These are phyloP conservation scores for Cryphonectria nitschkei DNA, from an alignment of 2,329 filamentous ascomycete species.

Conservation along the genomic window DNA sequence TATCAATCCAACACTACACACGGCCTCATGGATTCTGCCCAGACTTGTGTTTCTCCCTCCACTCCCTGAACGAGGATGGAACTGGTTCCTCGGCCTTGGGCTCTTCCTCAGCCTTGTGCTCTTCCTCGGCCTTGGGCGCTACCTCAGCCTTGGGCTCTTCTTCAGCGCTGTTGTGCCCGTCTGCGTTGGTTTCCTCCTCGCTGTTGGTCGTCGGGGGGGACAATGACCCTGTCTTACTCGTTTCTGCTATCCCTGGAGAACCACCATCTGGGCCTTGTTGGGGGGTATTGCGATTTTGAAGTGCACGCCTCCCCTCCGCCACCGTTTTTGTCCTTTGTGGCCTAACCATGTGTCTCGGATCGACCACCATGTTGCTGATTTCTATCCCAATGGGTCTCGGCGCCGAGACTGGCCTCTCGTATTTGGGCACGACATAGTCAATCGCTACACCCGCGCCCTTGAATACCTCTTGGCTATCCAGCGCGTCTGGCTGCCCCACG, in stretches of 20 bases:
- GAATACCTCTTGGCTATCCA: conserved; percentile 43
- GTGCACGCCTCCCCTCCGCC: background rate
- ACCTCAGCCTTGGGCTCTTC: background rate
- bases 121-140: background rate
- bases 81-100: background rate
- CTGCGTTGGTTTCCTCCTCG: background rate
- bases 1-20: background rate
- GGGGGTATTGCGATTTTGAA: background rate
- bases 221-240: background rate
- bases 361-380: background rate
- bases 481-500: conserved; percentile 45
- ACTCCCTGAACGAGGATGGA: conserved; percentile 23
- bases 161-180: background rate
- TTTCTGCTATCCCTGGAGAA: background rate
- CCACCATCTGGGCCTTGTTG: background rate
- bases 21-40: background rate
- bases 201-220: background rate
- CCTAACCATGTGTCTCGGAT: too few relatives aligned
- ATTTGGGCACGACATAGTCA: conserved; percentile 3
- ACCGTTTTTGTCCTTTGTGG: background rate
- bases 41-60: conserved; percentile 20
- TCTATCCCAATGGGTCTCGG: background rate
- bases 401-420: background rate
- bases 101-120: background rate
- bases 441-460: conserved; percentile 18